Base-by-base conservation (phyloP, 768 basidiomycete species). In the Tulasnella sp. region DNA sequence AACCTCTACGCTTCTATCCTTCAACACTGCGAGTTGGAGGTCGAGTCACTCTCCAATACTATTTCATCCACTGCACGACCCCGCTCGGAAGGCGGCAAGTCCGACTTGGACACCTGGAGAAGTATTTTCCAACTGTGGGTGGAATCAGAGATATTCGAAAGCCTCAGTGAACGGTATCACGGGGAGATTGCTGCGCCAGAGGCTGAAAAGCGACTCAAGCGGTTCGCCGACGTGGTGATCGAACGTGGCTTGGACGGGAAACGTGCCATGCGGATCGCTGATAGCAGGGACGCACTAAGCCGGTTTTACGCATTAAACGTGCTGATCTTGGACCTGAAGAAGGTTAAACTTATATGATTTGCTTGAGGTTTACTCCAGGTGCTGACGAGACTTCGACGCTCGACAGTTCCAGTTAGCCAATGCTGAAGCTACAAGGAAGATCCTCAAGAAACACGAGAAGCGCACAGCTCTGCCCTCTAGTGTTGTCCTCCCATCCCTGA, bases 401-500 rank as follows among this genome's bases (percentile, higher is more conserved):
- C 40, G 37, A 2, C 72, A 91, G 90, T 92, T 94, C 77, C 90
- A 94, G 77, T 78, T 85, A 42, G 94, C 92, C 7, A 96, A 93
- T 77, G 84, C 89, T 7, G 94, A 96, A 79, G 95, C 94, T 1
- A 91, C 90, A 2, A 87, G 94, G 40, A 97, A 97, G 81, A 94
- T 94, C 73, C 85, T 96, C 67, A 96, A 96, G 84, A 97, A 97
- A 78, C 95, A 95, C 77, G 85, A 91, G 35, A 96, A 96, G 78
- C 88, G 92, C 3, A 96, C 94, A 0, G 88, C 91, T 0, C 82
- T 98, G 9, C 62, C 69, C n/a, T 78, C 68, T 71, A 77, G 17
- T 68, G 80, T 71, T 70, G 75, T 52, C 77, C 80, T 83, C 14
- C 78, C 82, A 16, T 73, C 81, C 1, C 74, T 77, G 40, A 52